Percentiles rank a stretch among this genome's conserved stretches.
Conservation (phyloP, 2,329 filamentous ascomycete species). For the Ceratocystis cacaofunesta region DNA sequence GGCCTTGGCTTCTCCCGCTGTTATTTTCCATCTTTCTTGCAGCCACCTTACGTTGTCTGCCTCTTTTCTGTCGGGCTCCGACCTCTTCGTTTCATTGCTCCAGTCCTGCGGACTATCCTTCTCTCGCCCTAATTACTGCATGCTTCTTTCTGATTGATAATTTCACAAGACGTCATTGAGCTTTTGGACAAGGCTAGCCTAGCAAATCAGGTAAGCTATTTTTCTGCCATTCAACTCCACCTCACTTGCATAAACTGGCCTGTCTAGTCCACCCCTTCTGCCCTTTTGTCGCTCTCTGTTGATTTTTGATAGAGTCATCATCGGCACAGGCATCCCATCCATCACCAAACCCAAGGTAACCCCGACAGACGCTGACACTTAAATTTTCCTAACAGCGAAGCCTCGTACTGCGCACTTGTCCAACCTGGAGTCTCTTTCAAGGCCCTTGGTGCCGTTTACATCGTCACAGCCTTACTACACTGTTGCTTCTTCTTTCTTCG, state of each 20-base stretch:
- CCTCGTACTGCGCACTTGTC: too few species aligned
- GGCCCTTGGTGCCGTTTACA: neutral
- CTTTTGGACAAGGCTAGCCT: neutral
- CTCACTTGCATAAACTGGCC: neutral
- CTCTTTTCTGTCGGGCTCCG: neutral
- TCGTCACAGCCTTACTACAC: neutral
- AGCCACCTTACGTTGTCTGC: neutral
- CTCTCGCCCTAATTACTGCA: neutral
- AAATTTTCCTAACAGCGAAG: too few species aligned
- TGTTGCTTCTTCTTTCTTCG: neutral
- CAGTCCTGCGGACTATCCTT: neutral
- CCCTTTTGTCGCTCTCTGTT: too few species aligned
- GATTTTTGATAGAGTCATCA: too few species aligned
- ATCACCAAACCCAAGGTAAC: too few species aligned
- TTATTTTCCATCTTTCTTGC: constrained; percentile 19
- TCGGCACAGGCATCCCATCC: too few species aligned
- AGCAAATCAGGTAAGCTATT: neutral
- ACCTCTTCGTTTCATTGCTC: constrained; percentile 20
- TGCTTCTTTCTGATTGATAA: neutral
- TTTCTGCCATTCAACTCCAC: neutral
- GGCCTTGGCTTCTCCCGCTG: too few species aligned
- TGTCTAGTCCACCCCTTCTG: too few species aligned
- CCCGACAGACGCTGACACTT: too few species aligned
- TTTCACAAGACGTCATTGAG: neutral
- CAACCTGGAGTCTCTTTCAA: too few species aligned